Conservation (phyloP, 768 basidiomycete species). For the Russula olivacea region DNA sequence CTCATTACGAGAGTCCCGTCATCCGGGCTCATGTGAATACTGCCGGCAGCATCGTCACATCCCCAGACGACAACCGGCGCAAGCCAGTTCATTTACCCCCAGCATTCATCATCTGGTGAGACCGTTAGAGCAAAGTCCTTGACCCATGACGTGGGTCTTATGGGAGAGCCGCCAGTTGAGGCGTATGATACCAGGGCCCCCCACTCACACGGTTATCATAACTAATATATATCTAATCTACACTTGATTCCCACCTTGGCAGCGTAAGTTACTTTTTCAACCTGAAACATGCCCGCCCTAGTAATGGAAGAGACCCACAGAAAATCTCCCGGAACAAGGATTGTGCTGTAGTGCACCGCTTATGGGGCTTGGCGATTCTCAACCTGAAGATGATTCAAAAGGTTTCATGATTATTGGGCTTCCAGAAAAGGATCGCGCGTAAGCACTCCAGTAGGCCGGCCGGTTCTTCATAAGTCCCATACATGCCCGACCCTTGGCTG, state of each 20-base stretch:
- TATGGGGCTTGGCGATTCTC: not conserved
- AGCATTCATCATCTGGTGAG: not conserved
- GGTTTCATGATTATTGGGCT: not conserved
- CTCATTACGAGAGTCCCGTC: slow-evolving; percentile 4
- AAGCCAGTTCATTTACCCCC: too few relatives aligned
- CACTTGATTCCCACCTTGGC: not conserved
- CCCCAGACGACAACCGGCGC: too few relatives aligned
- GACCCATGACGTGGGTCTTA: not conserved
- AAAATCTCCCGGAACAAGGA: not conserved
- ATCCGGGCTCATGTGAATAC: not conserved
- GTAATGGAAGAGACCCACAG: not conserved
- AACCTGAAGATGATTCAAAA: not conserved
- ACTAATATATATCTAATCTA: not conserved
- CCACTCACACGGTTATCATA: not conserved
- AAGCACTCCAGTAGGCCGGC: not conserved
- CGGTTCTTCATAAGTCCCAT: not conserved
- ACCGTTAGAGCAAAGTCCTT: not conserved
- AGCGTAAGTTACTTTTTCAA: not conserved
- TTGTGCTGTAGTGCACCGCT: too few relatives aligned
- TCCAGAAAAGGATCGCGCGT: not conserved
- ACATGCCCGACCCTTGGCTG: not conserved
- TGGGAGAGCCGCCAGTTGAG: too few relatives aligned
- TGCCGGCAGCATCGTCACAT: not conserved
- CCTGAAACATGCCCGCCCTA: not conserved
- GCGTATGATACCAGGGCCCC: not conserved